Base-by-base conservation (phyloP, 1,284 basidiomycete genomes). In the Waitea zeae region DNA sequence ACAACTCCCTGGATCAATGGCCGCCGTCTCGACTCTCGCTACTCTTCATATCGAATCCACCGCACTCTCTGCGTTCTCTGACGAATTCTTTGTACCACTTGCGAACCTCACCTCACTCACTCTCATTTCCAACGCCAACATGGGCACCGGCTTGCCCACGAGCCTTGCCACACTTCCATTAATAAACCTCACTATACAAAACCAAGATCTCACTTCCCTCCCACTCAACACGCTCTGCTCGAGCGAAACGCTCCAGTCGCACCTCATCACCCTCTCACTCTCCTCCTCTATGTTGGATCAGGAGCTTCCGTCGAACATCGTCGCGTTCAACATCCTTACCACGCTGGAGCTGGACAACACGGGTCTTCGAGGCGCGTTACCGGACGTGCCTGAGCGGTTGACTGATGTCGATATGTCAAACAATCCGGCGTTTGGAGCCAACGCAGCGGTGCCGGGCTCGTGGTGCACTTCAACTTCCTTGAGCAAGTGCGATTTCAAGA, bases 11-110 rank as follows among this genome's bases (percentile, higher is more conserved):
- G 22, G 22, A 7, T 7, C 7, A n/a, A n/a, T n/a, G 7, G 7
- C 7, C 43, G 12, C 49, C 52, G 3, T 67, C 37, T 54, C 55
- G 6, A 44, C 47, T 6, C 50, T 70, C 12, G 46, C 49, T 19
- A 52, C 46, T 12, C 47, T 67, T n/a, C 53, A 63, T 38, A 46
- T 67, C 4, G 56, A 67, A 46, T 57, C 59, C 1, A 70, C 67
- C 2, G 55, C 53, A 1, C 51, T 70, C 27, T 50, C 49, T 12
- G 42, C 54, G 11, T 39, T 64, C n/a, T 56, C 57, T 2, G 47
- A 58, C 36, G 45, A 47, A 26, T 19, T 62, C 20, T 57, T 59
- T 39, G 40, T 49, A 9, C 50, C 52, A 2, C 41, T 58, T 19
- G 51, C 49, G 19, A 51, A 46, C 12, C 40, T 69, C n/a, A 53